Percentiles rank a stretch among this genome's conserved stretches.
Evolutionary conservation across 345 rosid genomes (phyloP).

Genomic region (Gossypium raimondii): DNA sequence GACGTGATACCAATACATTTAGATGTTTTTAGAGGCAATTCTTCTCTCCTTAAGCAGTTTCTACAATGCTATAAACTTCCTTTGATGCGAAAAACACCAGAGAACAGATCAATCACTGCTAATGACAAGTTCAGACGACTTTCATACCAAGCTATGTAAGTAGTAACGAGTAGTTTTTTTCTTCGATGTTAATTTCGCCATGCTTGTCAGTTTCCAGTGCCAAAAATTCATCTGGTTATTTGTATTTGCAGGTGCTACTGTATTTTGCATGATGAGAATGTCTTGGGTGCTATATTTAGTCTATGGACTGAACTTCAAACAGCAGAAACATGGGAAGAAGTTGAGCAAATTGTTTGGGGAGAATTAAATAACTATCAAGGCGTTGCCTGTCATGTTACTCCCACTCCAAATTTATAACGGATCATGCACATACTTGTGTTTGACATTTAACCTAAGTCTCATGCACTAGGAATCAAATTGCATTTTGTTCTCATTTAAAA

Average conservation of each 20-base stretch:
- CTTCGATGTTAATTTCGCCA: background rate
- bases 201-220: background rate
- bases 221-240: background rate
- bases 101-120: slow-evolving; percentile 22
- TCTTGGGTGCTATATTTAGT: slow-evolving; percentile 76
- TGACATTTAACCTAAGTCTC: background rate
- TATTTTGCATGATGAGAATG: slow-evolving; percentile 74
- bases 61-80: slow-evolving; percentile 73
- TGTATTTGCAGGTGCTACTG: slow-evolving; percentile 75
- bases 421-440: background rate
- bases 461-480: too few species aligned
- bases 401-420: background rate
- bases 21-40: slow-evolving; percentile 77
- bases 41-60: slow-evolving; percentile 54
- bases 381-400: slow-evolving; percentile 17
- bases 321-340: slow-evolving; percentile 80
- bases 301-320: slow-evolving; percentile 64
- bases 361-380: slow-evolving; percentile 50
- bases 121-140: slow-evolving; percentile 42
- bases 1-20: slow-evolving; percentile 79
- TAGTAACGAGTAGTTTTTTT: background rate
- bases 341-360: slow-evolving; percentile 76
- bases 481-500: too few species aligned
- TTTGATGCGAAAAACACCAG: slow-evolving; percentile 34
- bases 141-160: slow-evolving; percentile 93